Evolutionary conservation across 2,329 filamentous ascomycete species (phyloP), one percentile per base, ranked within the genome.

Genomic region (Fusarium sp.): DNA sequence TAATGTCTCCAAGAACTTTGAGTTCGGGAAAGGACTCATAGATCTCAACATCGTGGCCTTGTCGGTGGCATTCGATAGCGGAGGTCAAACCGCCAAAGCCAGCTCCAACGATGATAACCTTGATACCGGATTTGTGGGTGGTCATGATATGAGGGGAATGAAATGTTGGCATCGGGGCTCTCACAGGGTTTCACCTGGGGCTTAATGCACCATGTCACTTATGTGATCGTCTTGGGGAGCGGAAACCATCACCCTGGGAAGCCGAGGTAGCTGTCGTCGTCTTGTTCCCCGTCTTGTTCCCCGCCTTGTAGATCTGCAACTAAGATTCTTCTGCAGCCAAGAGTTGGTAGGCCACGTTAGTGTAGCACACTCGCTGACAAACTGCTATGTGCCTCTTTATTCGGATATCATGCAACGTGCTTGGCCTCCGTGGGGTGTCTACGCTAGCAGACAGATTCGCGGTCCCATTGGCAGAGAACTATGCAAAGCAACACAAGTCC

Each of bases 1-100:
- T 75, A 10, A 76, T 75, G 9, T 76, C 74, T 59, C 90, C 90
- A 0, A 91, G 84, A 8, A 84, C 81, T 74, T 90, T 91, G 62
- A 91, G 85, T 61, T 87, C 85, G 6, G 73, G 51, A 38, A 74
- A 75, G 1, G 73, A 62, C 44, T 75, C 73, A 9, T 74, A 62
- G 3, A 75, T 61, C 24, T 69, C 61, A 10, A 68, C 66, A n/a
- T 75, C 7, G 22, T 74, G 67, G 2, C 73, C 73, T 28, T 70
- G 66, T 22, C 59, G 50, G 4, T 71, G 59, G 14, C 73, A 74
- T 45, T 75, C 73, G 26, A 75, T 75, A 6, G 73, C 73, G 22
- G 73, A 66, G 20, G 73, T 74, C 11, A 75, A 24, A 1, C 73
- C 73, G 13, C 73, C 62, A 38, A 75, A 75, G 5, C 73, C 73